A percentile compares a stretch with the other conserved stretches of the same genome.
These are phyloP conservation scores for Verticillium longisporum DNA, from an alignment of 2,329 filamentous ascomycete genomes.

Conservation along the genomic window DNA sequence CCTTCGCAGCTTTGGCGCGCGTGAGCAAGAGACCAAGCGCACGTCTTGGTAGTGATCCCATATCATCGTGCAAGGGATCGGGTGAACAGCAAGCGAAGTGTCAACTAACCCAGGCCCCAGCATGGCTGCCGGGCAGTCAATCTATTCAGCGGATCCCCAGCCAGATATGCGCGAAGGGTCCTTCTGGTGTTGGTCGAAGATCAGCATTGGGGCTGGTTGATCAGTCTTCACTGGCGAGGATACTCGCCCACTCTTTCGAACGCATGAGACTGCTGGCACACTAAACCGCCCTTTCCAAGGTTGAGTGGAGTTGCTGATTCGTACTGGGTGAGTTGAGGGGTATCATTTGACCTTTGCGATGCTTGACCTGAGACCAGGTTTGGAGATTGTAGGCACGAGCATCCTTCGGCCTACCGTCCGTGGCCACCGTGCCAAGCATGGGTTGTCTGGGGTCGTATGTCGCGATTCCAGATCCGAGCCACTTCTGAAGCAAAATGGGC, in stretches of 20 bases:
- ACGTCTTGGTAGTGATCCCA: background rate
- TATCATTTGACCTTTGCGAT: background rate
- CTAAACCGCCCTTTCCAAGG: no score
- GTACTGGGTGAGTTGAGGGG: no score
- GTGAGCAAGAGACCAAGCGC: background rate
- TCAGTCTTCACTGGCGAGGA: background rate
- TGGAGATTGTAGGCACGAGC: background rate
- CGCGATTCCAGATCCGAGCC: background rate
- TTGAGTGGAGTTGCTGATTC: no score
- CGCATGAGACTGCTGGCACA: no score
- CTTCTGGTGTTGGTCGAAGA: background rate
- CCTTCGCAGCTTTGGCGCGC: background rate
- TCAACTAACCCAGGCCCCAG: background rate
- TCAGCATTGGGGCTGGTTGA: conserved; percentile 5
- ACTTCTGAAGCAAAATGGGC: background rate
- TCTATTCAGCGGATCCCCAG: background rate
- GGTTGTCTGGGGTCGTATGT: background rate
- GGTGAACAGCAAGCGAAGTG: background rate
- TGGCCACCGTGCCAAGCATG: background rate
- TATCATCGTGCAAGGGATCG: background rate
- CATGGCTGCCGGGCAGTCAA: background rate
- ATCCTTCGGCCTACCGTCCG: background rate
- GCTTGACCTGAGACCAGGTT: background rate
- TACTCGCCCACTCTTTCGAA: background rate
- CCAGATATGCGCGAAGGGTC: conserved; percentile 7